Evolutionary conservation across 2,329 filamentous ascomycete genomes (phyloP), one percentile per base, ranked within the genome.

Genomic region (Sclerotinia minor): DNA sequence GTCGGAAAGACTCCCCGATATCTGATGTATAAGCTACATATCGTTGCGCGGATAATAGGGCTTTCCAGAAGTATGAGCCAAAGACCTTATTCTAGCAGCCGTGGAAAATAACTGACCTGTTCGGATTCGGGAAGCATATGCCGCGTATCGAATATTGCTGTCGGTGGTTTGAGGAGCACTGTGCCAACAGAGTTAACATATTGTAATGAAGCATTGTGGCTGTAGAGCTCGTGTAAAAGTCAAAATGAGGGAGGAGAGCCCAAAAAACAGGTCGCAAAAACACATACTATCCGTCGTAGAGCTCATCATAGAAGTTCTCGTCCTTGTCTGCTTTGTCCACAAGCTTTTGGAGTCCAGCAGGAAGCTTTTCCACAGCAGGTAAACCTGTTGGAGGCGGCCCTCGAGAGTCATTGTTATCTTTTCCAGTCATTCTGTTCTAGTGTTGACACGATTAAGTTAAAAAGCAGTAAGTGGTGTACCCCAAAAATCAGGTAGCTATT

Each of bases 21-120:
- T 98, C 94, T 26, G 90, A 94, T 0, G 95, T 98, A 79, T 99
- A 99, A 67, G 95, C 95, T 60, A 99, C 93, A 76, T 99, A 99
- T 75, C 95, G 89, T 76, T 98, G 95, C 5, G 94, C 94, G 21
- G 91, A 92, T 73, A 94, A 83, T 75, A 99, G 87, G 72, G 98
- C 91, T 63, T 38, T 63, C 21, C 21, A 50, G 24, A 38, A 7
- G 47, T 50, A 49, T 63, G 19, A 63, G 59, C 29, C 13, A 26
- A 38, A 50, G 2, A 38, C 32, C 5, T 38, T 26, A 17, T 21
- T 32, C 45, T 49, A 26, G 21, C 17, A 17, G 29, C 45, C 29
- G 15, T 21, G 50, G 32, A 35, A 41, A 21, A 41, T 19, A 24
- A 38, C 45, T 38, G n/a, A 63, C 59, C 59, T 9, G 94, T 97